phyloP scores from a whole-genome alignment of 768 basidiomycete species.

The Obba rivulosa region DNA sequence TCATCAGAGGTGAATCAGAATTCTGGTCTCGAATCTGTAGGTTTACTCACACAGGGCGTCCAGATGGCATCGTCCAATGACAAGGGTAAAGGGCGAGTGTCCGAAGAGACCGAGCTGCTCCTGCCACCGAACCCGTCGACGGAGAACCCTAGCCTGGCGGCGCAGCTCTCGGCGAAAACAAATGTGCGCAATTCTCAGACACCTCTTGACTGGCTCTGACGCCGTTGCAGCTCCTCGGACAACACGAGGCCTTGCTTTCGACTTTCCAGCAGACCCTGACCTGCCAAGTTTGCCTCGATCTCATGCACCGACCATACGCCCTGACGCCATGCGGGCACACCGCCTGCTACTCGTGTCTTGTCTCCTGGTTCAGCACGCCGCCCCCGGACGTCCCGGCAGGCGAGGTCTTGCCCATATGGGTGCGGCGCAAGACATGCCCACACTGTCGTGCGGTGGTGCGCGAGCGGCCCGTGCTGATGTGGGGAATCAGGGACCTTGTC shows the following conservation, averaged over 20 bases:
- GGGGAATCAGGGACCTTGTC: slow-evolving; percentile 43
- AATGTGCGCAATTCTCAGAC: slow-evolving; percentile 1
- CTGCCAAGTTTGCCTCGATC: slow-evolving; percentile 76
- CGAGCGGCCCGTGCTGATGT: slow-evolving; percentile 42
- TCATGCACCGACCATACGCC: slow-evolving; percentile 68
- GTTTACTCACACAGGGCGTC: too few relatives aligned
- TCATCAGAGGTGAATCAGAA: not conserved
- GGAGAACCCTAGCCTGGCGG: slow-evolving; percentile 3
- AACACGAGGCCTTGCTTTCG: slow-evolving; percentile 48
- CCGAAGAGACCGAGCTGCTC: not conserved
- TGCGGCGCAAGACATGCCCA: slow-evolving; percentile 38
- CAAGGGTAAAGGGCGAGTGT: slow-evolving; percentile 13
- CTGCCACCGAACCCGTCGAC: not conserved
- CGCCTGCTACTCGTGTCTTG: slow-evolving; percentile 65
- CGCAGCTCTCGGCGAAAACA: slow-evolving; percentile 8
- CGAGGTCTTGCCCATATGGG: slow-evolving; percentile 21
- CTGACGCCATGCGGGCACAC: slow-evolving; percentile 74
- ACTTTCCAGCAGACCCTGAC: slow-evolving; percentile 59
- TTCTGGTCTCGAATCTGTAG: too few relatives aligned
- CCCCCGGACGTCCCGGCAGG: slow-evolving; percentile 11
- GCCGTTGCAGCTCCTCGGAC: slow-evolving; percentile 25
- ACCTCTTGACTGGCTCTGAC: not conserved
- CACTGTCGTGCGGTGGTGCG: slow-evolving; percentile 40
- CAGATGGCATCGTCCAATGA: not conserved
- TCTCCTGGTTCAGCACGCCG: slow-evolving; percentile 66